phyloP scores from a whole-genome alignment of 2,329 filamentous ascomycete genomes.

The Endothia cerciana region DNA sequence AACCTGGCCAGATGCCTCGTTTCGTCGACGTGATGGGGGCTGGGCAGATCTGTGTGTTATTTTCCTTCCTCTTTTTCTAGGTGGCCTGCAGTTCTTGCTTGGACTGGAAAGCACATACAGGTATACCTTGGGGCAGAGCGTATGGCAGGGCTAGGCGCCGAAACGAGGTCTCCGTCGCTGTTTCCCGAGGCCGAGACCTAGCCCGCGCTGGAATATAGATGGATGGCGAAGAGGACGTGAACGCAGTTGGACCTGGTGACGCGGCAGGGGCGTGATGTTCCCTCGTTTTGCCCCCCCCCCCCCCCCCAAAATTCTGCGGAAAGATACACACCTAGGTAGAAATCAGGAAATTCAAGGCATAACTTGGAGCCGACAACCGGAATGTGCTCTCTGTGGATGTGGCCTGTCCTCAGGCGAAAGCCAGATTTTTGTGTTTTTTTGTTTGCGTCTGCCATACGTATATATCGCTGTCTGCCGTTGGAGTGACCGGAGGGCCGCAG shows the following conservation, averaged over 20 bases:
- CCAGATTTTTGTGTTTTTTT: not conserved
- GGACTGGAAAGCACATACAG: slow-evolving; percentile 17
- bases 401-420: no score
- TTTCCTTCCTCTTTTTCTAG: not conserved
- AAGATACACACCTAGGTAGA: slow-evolving; percentile 27
- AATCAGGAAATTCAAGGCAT: slow-evolving; percentile 26
- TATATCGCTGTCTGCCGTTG: no score
- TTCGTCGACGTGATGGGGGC: slow-evolving; percentile 13
- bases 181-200: slow-evolving; percentile 3
- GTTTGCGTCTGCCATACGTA: no score
- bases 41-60: slow-evolving; percentile 7
- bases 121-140: not conserved
- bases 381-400: not conserved
- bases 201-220: slow-evolving; percentile 15
- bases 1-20: slow-evolving; percentile 6
- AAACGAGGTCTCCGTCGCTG: not conserved
- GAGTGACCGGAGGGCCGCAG: no score
- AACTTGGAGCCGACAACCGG: slow-evolving; percentile 17
- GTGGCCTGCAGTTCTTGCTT: slow-evolving; percentile 17
- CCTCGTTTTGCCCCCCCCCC: slow-evolving; percentile 15
- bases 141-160: not conserved
- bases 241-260: slow-evolving; percentile 6
- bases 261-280: slow-evolving; percentile 10
- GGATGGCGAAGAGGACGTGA: not conserved
- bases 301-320: slow-evolving; percentile 17